phyloP scores from a whole-genome alignment of 108 stramenopile genomes.

The Nannochloropsis gaditana region DNA sequence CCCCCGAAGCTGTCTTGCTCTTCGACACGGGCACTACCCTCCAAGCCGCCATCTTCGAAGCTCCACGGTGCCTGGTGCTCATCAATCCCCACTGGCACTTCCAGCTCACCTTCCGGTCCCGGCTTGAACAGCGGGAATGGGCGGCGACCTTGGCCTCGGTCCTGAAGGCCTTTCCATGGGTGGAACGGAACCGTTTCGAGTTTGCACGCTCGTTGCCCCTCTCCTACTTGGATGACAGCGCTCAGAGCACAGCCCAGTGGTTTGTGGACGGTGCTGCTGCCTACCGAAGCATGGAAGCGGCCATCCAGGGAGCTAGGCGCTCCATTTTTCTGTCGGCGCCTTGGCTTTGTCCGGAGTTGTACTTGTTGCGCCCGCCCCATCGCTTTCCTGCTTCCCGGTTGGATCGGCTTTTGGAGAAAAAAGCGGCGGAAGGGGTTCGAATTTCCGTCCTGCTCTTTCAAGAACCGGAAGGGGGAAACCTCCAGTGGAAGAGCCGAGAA shows the following conservation, averaged over 20 bases:
- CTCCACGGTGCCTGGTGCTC: not conserved
- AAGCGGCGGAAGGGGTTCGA: not conserved
- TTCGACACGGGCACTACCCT: not conserved
- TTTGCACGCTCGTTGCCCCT: not conserved
- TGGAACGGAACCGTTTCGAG: constrained; percentile 15
- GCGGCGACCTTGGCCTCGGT: not conserved
- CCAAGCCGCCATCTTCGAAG: not conserved
- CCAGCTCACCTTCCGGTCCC: not conserved
- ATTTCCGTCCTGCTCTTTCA: not conserved
- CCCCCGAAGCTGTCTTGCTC: not conserved
- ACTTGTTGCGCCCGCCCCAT: not conserved
- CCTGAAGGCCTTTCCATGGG: not conserved
- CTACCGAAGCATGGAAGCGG: not conserved
- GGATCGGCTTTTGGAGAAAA: not conserved
- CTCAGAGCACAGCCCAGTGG: not conserved
- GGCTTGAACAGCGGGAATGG: not conserved
- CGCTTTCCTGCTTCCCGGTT: not conserved
- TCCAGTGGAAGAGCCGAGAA: not conserved
- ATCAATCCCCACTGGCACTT: not conserved
- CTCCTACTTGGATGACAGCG: not conserved
- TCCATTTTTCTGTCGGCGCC: not conserved
- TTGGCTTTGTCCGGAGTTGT: not conserved
- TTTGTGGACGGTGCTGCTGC: not conserved
- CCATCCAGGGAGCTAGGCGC: not conserved
- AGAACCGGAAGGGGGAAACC: not conserved